Base-by-base conservation (phyloP, 2,329 filamentous ascomycete species). In the Clarireedia monteithiana region DNA sequence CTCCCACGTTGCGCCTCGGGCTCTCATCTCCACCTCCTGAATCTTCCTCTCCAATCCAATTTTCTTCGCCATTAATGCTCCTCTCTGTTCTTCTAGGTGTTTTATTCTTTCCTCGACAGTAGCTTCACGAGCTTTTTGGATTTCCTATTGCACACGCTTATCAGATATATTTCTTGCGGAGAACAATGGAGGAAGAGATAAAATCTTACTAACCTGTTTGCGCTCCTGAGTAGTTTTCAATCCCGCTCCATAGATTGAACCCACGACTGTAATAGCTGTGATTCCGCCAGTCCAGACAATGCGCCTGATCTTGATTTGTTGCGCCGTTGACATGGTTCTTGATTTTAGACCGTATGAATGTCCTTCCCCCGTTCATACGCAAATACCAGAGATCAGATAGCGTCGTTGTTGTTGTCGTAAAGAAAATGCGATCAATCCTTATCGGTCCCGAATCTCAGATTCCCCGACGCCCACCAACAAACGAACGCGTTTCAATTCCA, bases 211-310 rank as follows among this genome's bases (percentile, higher is more conserved):
- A 69, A 83, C 81, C 73, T 81, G 68, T 54, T 74, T 72, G 39
- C 72, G 67, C 50, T 84, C 77, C 59, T 75, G 71, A 34, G 75
- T 69, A 3, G 74, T 77, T 66, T 83, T 84, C 58, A 85, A 60
- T 6, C 76, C 75, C 20, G 83, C 82, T 24, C 83, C 83, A 62
- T 83, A 84, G 59, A 79, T 74, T 5, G 80, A 75, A 51, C 82
- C 82, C 1, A 75, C 76, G 6, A 77, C 77, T 1, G 81, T 83
- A 48, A 83, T 75, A 15, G 77, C 75, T 9, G 78, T 74, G 17
- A 84, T 74, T 3, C 77, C 74, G 38, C 73, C 76, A 1, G 82
- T 81, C 62, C 82, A 67, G 17, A 83, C 71, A 56, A 78, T 71
- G 15, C 77, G 73, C 27, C 77, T 74, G 6, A 79, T 60, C 54